Conservation (phyloP, 352 stramenopile genomes). For the Phytopythium oedochilum region DNA sequence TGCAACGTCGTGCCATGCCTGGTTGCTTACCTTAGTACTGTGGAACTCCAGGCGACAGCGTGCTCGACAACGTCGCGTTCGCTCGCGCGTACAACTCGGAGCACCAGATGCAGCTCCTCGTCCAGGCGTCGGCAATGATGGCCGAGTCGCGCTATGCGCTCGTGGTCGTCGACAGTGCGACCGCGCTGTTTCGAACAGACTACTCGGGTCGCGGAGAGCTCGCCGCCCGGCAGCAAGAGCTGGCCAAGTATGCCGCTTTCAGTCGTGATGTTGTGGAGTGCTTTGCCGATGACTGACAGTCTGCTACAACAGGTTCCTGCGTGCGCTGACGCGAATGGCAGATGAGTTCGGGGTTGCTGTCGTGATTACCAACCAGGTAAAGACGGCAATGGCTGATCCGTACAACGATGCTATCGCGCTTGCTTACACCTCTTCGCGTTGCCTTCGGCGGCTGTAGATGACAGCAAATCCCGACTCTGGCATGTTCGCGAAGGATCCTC, state of each 20-base stretch:
- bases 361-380: slow-evolving; percentile 86
- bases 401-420: background rate
- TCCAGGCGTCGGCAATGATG: slow-evolving; percentile 99
- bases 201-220: slow-evolving; percentile 98
- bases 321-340: slow-evolving; percentile 94
- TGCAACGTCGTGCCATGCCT: too few relatives aligned
- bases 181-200: slow-evolving; percentile 98
- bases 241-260: slow-evolving; percentile 56
- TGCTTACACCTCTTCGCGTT: too few relatives aligned
- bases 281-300: too few relatives aligned
- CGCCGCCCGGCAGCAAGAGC: slow-evolving; percentile 89
- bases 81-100: slow-evolving; percentile 99
- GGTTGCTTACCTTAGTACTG: too few relatives aligned
- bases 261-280: slow-evolving; percentile 22
- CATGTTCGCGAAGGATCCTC: slow-evolving; percentile 88
- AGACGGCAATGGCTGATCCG: background rate
- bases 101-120: slow-evolving; percentile 98
- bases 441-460: slow-evolving; percentile 53
- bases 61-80: slow-evolving; percentile 99
- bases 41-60: slow-evolving; percentile 51
- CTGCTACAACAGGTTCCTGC: slow-evolving; percentile 87
- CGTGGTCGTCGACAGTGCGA: slow-evolving; percentile 97
- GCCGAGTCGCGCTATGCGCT: slow-evolving; percentile 94
- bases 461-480: slow-evolving; percentile 85
- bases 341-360: slow-evolving; percentile 99